Percentiles rank a stretch among this genome's conserved stretches.
Evolutionary conservation across 345 rosid genomes (phyloP).

Genomic region (Syzygium jambos): DNA sequence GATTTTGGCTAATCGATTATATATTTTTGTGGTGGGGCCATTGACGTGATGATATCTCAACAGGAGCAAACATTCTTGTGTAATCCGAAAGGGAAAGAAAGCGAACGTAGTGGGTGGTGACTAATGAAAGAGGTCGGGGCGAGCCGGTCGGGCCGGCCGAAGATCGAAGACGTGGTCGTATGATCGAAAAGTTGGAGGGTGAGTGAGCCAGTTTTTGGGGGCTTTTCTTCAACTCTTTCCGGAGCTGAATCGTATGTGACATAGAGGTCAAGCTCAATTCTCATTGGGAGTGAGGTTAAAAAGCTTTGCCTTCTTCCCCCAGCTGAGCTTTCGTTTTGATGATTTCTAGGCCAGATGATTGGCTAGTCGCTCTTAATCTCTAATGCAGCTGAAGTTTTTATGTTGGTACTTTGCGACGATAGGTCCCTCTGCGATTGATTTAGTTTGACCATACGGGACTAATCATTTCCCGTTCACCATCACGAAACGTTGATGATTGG

Average conservation of each 20-base stretch:
- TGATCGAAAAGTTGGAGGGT: constrained; percentile 7
- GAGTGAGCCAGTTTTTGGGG: neutral
- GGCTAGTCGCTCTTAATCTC: neutral
- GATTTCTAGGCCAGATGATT: constrained; percentile 16
- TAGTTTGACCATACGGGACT: neutral
- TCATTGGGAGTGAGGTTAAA: neutral
- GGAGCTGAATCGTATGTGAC: constrained; percentile 16
- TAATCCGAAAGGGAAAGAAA: constrained; percentile 1
- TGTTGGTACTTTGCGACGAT: neutral
- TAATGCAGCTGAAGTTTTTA: neutral
- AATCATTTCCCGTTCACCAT: neutral
- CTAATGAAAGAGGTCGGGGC: neutral
- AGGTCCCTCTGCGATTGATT: neutral
- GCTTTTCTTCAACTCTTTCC: neutral
- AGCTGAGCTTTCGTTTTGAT: constrained; percentile 39
- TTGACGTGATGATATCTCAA: neutral
- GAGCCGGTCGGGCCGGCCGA: constrained; percentile 21
- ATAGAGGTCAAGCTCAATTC: neutral
- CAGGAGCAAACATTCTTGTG: constrained; percentile 13
- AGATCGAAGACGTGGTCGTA: constrained; percentile 2
- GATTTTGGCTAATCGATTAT: neutral
- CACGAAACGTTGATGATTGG: neutral
- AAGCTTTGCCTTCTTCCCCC: neutral
- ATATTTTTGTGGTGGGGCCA: constrained; percentile 1
- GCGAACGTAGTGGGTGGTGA: constrained; percentile 1